phyloP scores from a whole-genome alignment of 768 basidiomycete genomes.

The Strobilomyces echinocephalus region DNA sequence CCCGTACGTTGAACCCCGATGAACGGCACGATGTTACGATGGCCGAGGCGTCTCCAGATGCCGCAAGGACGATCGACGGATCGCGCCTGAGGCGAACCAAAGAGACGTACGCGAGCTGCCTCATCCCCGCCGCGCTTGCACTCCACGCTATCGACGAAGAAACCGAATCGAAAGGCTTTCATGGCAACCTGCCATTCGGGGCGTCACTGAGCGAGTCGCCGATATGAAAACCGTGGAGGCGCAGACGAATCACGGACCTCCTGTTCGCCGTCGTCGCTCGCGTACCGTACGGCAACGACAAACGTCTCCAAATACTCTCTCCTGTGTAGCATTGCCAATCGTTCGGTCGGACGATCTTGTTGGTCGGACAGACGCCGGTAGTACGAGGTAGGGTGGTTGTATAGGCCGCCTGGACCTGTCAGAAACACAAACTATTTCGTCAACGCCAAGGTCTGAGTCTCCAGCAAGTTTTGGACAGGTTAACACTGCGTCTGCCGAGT shows the following conservation, averaged over 20 bases:
- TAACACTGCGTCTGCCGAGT: too few relatives aligned
- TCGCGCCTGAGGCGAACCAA: background rate
- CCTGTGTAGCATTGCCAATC: background rate
- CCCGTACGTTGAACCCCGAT: background rate
- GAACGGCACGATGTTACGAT: constrained; percentile 3
- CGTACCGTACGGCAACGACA: constrained; percentile 1
- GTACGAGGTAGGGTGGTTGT: background rate
- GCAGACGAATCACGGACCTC: background rate
- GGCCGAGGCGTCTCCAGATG: constrained; percentile 2
- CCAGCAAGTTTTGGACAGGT: too few relatives aligned
- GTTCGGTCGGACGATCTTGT: background rate
- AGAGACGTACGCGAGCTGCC: background rate
- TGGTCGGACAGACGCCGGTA: background rate
- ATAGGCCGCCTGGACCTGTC: background rate
- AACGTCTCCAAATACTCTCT: constrained; percentile 7
- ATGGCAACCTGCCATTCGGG: too few relatives aligned
- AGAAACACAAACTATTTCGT: background rate
- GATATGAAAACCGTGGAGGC: background rate
- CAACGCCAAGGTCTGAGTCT: background rate
- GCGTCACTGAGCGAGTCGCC: too few relatives aligned
- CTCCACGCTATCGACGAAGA: constrained; percentile 4
- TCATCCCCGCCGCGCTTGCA: background rate
- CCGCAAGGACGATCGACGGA: background rate
- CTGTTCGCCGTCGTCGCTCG: background rate
- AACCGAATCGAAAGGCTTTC: constrained; percentile 6